Evolutionary conservation across 2,329 filamentous ascomycete genomes (phyloP).

Genomic region (Ophiosphaerella herpotricha): DNA sequence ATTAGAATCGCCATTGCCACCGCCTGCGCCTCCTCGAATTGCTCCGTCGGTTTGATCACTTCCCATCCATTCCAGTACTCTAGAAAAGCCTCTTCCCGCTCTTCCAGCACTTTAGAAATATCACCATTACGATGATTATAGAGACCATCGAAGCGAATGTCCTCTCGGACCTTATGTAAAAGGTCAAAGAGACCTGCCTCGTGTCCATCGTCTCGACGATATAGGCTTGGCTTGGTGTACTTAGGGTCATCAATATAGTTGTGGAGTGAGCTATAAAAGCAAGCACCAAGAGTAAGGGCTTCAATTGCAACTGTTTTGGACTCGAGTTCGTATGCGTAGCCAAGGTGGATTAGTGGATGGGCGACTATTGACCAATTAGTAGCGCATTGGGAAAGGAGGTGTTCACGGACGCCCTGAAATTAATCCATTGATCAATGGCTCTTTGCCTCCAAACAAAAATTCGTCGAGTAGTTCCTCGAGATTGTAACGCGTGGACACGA

Average conservation of each 20-base stretch:
- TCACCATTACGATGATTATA: slow-evolving; percentile 67
- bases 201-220: slow-evolving; percentile 40
- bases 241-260: slow-evolving; percentile 71
- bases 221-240: slow-evolving; percentile 68
- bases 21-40: slow-evolving; percentile 73
- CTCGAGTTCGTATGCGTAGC: slow-evolving; percentile 88
- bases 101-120: slow-evolving; percentile 68
- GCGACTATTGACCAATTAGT: slow-evolving; percentile 62
- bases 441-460: slow-evolving; percentile 74
- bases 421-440: slow-evolving; percentile 80
- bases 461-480: slow-evolving; percentile 79
- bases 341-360: slow-evolving; percentile 91
- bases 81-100: slow-evolving; percentile 71
- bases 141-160: slow-evolving; percentile 71
- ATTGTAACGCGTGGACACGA: slow-evolving; percentile 77
- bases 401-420: slow-evolving; percentile 72
- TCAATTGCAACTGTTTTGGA: slow-evolving; percentile 88
- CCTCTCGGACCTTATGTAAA: slow-evolving; percentile 68
- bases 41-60: slow-evolving; percentile 67
- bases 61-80: slow-evolving; percentile 92
- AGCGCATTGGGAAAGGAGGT: not conserved
- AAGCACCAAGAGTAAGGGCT: slow-evolving; percentile 71
- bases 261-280: slow-evolving; percentile 62
- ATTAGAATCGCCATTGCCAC: slow-evolving; percentile 64
- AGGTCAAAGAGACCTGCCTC: slow-evolving; percentile 70